Percentiles rank a stretch among this genome's conserved stretches.
phyloP scores from a whole-genome alignment of 306 rosid genomes.

The Leucaena leucocephala region DNA sequence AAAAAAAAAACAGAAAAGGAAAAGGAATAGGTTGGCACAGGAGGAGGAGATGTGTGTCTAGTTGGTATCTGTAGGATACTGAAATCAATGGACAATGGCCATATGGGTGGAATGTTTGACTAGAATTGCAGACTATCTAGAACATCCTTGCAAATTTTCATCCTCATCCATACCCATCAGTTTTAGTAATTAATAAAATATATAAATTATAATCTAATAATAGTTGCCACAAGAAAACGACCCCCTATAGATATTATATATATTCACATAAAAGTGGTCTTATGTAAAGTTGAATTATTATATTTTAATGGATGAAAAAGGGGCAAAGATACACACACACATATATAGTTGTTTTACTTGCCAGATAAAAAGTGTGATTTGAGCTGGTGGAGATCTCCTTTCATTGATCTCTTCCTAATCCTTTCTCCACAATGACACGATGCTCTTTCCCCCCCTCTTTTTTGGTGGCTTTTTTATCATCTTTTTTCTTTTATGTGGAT shows the following conservation, averaged over 20 bases:
- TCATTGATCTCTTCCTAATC: neutral
- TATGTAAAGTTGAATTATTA: neutral
- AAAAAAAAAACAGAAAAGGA: too few species aligned
- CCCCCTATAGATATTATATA: neutral
- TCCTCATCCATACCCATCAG: neutral
- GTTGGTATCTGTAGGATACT: neutral
- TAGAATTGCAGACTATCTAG: neutral
- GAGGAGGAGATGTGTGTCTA: neutral
- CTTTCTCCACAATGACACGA: neutral
- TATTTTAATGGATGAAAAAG: neutral
- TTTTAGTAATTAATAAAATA: neutral
- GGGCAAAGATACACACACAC: too few species aligned
- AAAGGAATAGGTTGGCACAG: neutral
- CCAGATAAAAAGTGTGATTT: neutral
- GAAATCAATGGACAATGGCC: neutral
- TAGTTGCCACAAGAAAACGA: neutral
- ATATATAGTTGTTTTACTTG: neutral
- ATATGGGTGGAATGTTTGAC: neutral
- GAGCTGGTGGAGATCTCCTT: neutral
- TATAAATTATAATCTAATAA: neutral
- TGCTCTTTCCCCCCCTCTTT: neutral
- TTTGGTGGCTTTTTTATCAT: neutral
- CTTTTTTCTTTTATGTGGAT: neutral
- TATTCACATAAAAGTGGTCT: too few species aligned
- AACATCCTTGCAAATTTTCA: neutral